Conservation (phyloP, 2,329 filamentous ascomycete species). For the Immersiporthe knoxdaviesiana region DNA sequence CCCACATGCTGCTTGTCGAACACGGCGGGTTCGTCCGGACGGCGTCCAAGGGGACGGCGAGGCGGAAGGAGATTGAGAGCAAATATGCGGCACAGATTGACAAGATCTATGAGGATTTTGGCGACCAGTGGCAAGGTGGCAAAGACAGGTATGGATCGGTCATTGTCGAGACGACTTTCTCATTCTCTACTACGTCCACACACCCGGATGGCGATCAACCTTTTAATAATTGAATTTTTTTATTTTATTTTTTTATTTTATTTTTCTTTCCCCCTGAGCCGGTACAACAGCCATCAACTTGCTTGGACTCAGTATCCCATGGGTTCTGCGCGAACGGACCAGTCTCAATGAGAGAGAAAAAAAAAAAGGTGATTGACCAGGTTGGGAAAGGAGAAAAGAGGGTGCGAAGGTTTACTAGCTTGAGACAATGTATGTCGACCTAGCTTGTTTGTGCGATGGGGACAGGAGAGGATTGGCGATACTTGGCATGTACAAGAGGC, state of each 20-base stretch:
- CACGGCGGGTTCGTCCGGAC: constrained; percentile 20
- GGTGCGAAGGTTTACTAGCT: not conserved
- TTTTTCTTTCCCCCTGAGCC: not conserved
- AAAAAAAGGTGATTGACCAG: not conserved
- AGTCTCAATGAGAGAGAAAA: not conserved
- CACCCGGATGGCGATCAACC: not conserved
- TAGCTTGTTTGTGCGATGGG: not conserved
- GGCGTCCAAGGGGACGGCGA: constrained; percentile 20
- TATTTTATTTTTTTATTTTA: too few species aligned
- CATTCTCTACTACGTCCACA: not conserved
- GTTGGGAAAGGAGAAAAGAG: not conserved
- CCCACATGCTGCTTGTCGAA: constrained; percentile 19
- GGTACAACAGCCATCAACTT: not conserved
- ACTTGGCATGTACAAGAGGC: not conserved
- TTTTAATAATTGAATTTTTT: not conserved
- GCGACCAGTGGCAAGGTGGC: constrained; percentile 23
- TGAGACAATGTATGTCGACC: not conserved
- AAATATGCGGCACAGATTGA: constrained; percentile 16
- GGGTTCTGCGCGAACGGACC: not conserved
- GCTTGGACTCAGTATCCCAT: not conserved
- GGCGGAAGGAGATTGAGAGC: constrained; percentile 22
- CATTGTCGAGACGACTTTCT: constrained; percentile 21
- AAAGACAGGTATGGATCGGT: constrained; percentile 20
- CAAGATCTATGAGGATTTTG: constrained; percentile 12
- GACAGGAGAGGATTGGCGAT: not conserved